Base-by-base conservation (phyloP, 2,329 filamentous ascomycete species). In the Monosporascus ibericus region DNA sequence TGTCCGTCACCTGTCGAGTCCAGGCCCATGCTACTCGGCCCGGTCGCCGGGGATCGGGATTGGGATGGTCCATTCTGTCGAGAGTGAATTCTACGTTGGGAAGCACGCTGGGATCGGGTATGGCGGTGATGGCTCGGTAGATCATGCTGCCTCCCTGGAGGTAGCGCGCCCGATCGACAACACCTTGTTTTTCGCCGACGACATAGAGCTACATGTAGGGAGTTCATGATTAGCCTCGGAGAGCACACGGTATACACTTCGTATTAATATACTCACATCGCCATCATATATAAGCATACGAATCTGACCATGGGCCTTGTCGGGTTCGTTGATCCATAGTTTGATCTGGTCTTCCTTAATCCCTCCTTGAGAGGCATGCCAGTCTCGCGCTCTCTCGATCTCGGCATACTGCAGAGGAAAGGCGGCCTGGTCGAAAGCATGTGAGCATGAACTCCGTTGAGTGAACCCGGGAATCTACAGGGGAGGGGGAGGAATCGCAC, bases 21-120 rank as follows among this genome's bases (percentile, higher is more conserved):
- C 74, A 77, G 6, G 70, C 68, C 75, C 75, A 75, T 0, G 77
- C 48, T 27, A 60, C 49, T 54, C 56, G 22, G 39, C 52, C n/a
- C 40, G 65, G 62, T 0, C 59, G 42, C 18, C 24, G 62, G 14
- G 48, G 48, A n/a, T 36, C n/a, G 25, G 48, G 48, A 15, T 67
- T 60, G 44, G 67, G 67, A 38, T 65, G 71, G 57, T 79, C 76
- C 52, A 78, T 73, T 2, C 73, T 65, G 17, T 70, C 72, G 54
- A 78, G 71, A 37, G 72, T 69, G 56, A 79, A 78, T 57, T 79
- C 76, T 49, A 78, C 71, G 48, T 74, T 73, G 7, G 76, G 76
- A 11, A 79, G 66, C 11, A 57, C 60, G 11, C 69, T 58, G 15
- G 65, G 63, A 39, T 68, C 60, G 6, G 74, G 69, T 25, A 69